Evolutionary conservation across 352 stramenopile species (phyloP).

Genomic region (Pythium angustatum): DNA sequence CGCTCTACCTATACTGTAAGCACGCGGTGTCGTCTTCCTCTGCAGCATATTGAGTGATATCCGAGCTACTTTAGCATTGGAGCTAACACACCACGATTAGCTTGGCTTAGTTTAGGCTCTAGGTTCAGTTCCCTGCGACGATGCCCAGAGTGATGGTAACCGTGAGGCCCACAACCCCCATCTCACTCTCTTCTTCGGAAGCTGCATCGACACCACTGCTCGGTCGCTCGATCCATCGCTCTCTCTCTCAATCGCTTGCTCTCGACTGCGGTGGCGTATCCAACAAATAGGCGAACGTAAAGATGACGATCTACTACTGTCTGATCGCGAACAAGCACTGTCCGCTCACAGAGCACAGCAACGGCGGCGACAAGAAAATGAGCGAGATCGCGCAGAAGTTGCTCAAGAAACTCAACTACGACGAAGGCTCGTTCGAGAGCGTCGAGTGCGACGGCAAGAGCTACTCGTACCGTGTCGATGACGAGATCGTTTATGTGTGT

Average conservation of each 20-base stretch:
- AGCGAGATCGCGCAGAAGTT: conserved; percentile 85
- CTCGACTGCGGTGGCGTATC: not conserved
- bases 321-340: conserved; percentile 83
- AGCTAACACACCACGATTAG: not conserved
- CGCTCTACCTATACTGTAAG: too few relatives aligned
- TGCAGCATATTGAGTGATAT: too few relatives aligned
- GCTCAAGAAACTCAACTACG: conserved; percentile 83
- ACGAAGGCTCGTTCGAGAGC: conserved; percentile 72
- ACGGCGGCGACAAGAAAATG: conserved; percentile 84
- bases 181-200: conserved; percentile 8
- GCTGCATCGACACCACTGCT: not conserved
- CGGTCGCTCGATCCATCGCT: not conserved
- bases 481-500: conserved; percentile 84
- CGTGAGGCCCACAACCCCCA: conserved; percentile 2
- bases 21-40: too few relatives aligned
- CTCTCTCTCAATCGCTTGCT: not conserved
- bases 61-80: too few relatives aligned
- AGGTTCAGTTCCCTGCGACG: conserved; percentile 11
- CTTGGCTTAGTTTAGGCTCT: conserved; percentile 10
- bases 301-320: conserved; percentile 87
- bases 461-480: conserved; percentile 86
- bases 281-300: not conserved
- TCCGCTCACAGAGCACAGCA: conserved; percentile 79
- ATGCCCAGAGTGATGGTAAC: conserved; percentile 18
- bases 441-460: conserved; percentile 81